Base-by-base conservation (phyloP, 2,329 filamentous ascomycete species). In the Coniochaeta sp. region DNA sequence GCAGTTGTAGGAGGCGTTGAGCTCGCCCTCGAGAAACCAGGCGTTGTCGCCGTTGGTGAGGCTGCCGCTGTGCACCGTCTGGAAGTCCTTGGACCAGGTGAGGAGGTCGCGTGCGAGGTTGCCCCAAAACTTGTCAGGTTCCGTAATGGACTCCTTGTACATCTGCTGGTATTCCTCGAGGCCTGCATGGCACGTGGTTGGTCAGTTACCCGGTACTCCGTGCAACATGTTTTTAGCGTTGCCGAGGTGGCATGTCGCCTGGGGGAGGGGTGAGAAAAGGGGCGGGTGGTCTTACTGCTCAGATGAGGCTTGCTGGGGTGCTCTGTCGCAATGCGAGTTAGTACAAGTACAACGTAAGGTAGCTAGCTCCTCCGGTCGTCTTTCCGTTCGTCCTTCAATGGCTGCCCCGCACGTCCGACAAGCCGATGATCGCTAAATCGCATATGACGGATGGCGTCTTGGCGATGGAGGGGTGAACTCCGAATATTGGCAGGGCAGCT, bases 1-100 rank as follows among this genome's bases (percentile, higher is more conserved):
- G 65, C 91, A 95, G 77, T 99, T 99, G 83, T 91, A 97, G 26
- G 89, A 94, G 57, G 94, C 94, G 65, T 99, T 99, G 65, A 99
- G 78, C 63, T 86, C 83, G 59, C 94, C 94, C 75, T 96, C 94
- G 55, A 91, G 73, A 67, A 97, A 99, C 92, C 94, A 99, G 57
- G 91, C 88, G 65, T 80, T 86, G 74, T 99, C 91, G 61, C 94
- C 94, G 56, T 87, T 77, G 50, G 69, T 69, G 52, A 99, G 81
- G 27, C 83, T 84, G 55, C 94, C 94, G 54, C 78, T 81, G 68
- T 83, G 83, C 50, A 95, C 91, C 12, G 91, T 97, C 69, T 95
- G 75, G 72, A 99, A 99, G 66, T 97, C 92, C 59, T 81, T 81
- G 59, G 90, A 85, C 88, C 94, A 99, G 49, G 87, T 85, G 60